phyloP scores from a whole-genome alignment of 352 stramenopile genomes.

The Globisporangium mamillatum region DNA sequence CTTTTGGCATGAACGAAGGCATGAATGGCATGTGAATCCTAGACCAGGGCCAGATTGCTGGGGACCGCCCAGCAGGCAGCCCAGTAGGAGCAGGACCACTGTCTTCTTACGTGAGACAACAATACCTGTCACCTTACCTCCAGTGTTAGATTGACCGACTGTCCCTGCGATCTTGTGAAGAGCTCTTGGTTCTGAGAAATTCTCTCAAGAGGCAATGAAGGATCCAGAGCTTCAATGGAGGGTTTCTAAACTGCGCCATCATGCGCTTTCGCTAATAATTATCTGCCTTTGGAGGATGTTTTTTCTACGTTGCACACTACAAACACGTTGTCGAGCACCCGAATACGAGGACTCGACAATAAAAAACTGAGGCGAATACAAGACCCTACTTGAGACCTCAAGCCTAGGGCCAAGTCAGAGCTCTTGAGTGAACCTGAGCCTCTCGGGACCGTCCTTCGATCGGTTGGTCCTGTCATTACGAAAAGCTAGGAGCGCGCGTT shows the following conservation, averaged over 20 bases:
- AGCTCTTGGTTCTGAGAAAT: neutral
- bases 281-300: neutral
- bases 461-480: neutral
- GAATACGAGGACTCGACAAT: neutral
- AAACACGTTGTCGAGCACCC: neutral
- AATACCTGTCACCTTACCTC: neutral
- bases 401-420: neutral
- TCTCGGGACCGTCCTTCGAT: slow-evolving; percentile 3
- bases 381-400: neutral
- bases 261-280: neutral
- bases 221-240: neutral
- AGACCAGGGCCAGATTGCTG: neutral
- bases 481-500: slow-evolving; percentile 5
- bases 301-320: neutral
- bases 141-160: neutral
- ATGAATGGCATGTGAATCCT: too few relatives aligned
- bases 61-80: neutral
- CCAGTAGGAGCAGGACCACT: neutral
- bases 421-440: neutral
- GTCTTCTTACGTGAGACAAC: neutral
- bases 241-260: too few relatives aligned
- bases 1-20: neutral
- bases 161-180: neutral
- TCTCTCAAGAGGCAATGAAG: neutral
- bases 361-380: neutral